Evolutionary conservation across 345 rosid species (phyloP), one percentile per base, ranked within the genome.

Genomic region (Combretum micranthum): DNA sequence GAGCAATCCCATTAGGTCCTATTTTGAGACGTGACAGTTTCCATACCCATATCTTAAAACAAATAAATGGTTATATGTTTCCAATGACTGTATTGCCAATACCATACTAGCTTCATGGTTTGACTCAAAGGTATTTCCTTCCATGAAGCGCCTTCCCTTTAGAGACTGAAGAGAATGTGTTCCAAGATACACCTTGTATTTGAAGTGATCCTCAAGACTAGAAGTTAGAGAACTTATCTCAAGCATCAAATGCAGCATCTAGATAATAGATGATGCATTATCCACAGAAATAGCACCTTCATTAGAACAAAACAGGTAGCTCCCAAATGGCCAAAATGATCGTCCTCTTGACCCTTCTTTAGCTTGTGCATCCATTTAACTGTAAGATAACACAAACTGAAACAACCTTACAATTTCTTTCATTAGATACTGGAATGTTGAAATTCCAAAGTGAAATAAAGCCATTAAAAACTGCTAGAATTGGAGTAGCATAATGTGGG

Each of bases 211-310:
- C 65, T 79, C 80, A 1, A 71, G 55, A 74, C 80, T 50, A 21
- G 55, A 55, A 55, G 26, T 51, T 3, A 81, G 72, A 11, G 76
- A 66, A 16, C 65, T 60, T 0, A 51, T 63, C 21, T 25, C 21
- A 20, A 85, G 68, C 72, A 81, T 49, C 65, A 69, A 67, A 51
- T 72, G 48, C 85, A 87, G 73, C 82, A 86, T 72, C 69, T 53
- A 56, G 42, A 71, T 61, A n/a, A 85, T 72, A 12, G 82, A 77
- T 13, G 52, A 54, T 0, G 81, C 71, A 42, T 80, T 82, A 21
- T 89, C 92, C 50, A 89, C 32, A n/a, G 92, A 93, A 12, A 93
- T 62, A 14, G 74, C 84, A 52, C 99, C 99, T 19, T 74, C 69
- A 18, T 75, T 72, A 13, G 95, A 82, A 47, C 91, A 85, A 66